These are phyloP conservation scores for Ophiosphaerella korrae DNA, from an alignment of 2,329 filamentous ascomycete genomes.

Conservation along the genomic window DNA sequence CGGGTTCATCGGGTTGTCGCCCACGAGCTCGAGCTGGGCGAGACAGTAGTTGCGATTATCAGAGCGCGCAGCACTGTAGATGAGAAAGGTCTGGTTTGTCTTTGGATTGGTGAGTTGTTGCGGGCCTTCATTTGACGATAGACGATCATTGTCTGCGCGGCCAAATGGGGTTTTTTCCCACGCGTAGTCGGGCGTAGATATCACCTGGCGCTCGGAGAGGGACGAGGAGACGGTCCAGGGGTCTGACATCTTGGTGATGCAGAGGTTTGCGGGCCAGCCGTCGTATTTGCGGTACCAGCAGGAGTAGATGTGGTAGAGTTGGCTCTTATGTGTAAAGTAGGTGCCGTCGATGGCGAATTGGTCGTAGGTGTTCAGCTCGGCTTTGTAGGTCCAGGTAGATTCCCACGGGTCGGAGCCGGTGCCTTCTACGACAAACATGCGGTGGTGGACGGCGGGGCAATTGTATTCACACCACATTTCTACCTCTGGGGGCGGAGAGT, in stretches of 20 bases:
- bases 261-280: conserved; percentile 59
- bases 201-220: conserved; percentile 54
- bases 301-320: conserved; percentile 48
- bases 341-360: conserved; percentile 62
- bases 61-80: conserved; percentile 57
- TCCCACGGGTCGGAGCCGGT: conserved; percentile 52
- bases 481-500: conserved; percentile 53
- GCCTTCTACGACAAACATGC: conserved; percentile 58
- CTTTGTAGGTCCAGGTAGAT: conserved; percentile 52
- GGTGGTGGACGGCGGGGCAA: conserved; percentile 57
- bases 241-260: conserved; percentile 56
- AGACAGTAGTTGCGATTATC: conserved; percentile 61
- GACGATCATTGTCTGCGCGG: conserved; percentile 52
- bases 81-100: conserved; percentile 56
- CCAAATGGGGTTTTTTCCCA: conserved; percentile 60
- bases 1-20: conserved; percentile 56
- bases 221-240: conserved; percentile 55
- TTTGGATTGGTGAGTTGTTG: conserved; percentile 55
- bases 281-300: conserved; percentile 53
- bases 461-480: conserved; percentile 57
- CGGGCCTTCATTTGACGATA: conserved; percentile 58
- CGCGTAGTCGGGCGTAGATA: conserved; percentile 54
- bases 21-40: conserved; percentile 56
- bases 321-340: conserved; percentile 53
- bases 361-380: conserved; percentile 56